Conservation (phyloP, 2,329 filamentous ascomycete genomes). For the Phaeosphaeriaceae sp. region DNA sequence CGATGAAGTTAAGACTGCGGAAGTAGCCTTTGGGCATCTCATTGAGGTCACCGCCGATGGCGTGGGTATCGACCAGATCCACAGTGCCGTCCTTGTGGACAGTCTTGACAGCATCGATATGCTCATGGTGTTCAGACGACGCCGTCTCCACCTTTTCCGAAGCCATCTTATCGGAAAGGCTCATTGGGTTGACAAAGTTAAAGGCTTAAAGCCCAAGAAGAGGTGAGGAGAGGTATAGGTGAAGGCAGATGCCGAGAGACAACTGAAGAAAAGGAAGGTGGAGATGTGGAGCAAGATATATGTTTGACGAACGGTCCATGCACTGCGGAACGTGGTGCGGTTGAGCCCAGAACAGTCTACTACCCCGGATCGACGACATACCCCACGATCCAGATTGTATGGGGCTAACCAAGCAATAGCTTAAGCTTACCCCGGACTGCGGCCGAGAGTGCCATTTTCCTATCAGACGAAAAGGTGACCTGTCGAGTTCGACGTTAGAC, state of each 20-base stretch:
- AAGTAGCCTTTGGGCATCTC: constrained; percentile 54
- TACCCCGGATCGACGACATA: constrained; percentile 3
- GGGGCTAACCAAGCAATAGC: not conserved
- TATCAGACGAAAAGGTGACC: not conserved
- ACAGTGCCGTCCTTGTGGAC: constrained; percentile 52
- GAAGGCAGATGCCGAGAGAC: not conserved
- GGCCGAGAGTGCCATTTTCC: not conserved
- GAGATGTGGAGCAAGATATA: not conserved
- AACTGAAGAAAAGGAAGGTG: not conserved
- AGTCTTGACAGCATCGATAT: constrained; percentile 22
- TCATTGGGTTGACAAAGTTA: not conserved
- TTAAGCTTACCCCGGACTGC: constrained; percentile 1
- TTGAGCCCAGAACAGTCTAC: not conserved
- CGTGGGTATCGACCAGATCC: constrained; percentile 52
- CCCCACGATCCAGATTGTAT: constrained; percentile 1
- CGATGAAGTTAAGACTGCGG: constrained; percentile 50
- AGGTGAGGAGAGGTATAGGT: not conserved
- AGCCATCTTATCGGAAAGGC: constrained; percentile 1
- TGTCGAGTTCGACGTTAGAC: not conserved
- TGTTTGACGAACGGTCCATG: not conserved
- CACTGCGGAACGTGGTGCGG: not conserved
- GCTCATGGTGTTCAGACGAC: not conserved
- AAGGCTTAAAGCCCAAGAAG: not conserved
- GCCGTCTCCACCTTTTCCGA: constrained; percentile 3
- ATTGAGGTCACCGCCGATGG: constrained; percentile 52